Evolutionary conservation across 257 asterid genomes (phyloP).

Genomic region (Nicotiana benthamiana): DNA sequence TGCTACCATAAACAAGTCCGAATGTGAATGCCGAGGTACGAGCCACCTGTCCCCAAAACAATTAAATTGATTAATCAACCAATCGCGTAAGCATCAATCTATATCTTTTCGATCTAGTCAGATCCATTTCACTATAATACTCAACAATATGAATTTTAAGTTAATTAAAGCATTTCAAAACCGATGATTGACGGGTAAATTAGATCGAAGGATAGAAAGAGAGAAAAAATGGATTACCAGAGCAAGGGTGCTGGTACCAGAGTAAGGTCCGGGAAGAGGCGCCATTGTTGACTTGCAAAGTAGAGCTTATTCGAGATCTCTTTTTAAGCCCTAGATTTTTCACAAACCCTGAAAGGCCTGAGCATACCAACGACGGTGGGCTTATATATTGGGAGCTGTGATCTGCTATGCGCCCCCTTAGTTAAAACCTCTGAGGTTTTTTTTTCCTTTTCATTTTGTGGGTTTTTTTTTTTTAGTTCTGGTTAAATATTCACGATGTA

Average conservation of each 20-base stretch:
- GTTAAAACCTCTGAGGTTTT: background rate
- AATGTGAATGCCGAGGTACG: conserved; percentile 35
- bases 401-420: background rate
- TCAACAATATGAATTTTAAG: background rate
- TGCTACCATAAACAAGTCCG: conserved; percentile 35
- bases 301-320: conserved; percentile 3
- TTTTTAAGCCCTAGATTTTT: conserved; percentile 3
- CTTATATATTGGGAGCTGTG: background rate
- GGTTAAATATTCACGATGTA: background rate
- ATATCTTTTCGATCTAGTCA: background rate
- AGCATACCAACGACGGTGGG: background rate
- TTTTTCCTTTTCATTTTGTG: too few species aligned
- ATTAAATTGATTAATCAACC: background rate
- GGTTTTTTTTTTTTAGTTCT: background rate
- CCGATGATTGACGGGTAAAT: background rate
- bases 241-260: conserved; percentile 48
- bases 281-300: conserved; percentile 22
- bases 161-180: background rate
- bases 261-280: conserved; percentile 37
- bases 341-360: background rate
- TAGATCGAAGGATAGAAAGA: background rate
- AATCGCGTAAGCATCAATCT: background rate
- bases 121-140: background rate
- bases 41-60: conserved; percentile 13
- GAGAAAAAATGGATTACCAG: conserved; percentile 17